These are phyloP conservation scores for Luffa aegyptiaca DNA, from an alignment of 306 rosid genomes.

Conservation along the genomic window DNA sequence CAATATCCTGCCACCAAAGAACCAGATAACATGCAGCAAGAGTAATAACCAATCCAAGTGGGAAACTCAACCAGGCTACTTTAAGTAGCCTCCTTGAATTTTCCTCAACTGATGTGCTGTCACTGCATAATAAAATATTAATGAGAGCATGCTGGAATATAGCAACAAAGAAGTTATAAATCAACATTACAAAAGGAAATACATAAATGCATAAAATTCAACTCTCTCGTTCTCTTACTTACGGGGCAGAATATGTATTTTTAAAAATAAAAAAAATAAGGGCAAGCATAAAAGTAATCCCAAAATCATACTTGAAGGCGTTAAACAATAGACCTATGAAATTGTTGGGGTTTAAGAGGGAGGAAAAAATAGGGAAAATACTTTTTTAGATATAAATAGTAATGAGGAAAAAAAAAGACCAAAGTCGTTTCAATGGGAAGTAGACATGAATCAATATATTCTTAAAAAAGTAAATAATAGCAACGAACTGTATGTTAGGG, in stretches of 20 bases:
- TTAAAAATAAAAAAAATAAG: background rate
- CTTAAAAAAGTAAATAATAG: background rate
- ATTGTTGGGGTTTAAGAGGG: background rate
- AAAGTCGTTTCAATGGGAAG: background rate
- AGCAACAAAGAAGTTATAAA: background rate
- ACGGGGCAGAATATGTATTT: background rate
- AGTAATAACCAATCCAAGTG: conserved; percentile 64
- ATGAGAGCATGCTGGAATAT: conserved; percentile 1
- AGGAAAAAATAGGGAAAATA: background rate
- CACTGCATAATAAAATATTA: conserved; percentile 34
- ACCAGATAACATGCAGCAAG: conserved; percentile 48
- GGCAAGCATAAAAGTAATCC: background rate
- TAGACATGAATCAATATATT: background rate
- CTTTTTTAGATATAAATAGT: background rate
- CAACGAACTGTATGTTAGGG: background rate
- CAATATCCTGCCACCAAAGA: conserved; percentile 67
- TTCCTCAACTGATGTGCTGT: conserved; percentile 49
- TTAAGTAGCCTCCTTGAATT: conserved; percentile 63
- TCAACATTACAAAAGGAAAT: background rate
- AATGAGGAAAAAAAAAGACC: background rate
- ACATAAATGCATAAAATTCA: background rate
- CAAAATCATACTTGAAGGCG: background rate
- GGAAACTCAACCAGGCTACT: conserved; percentile 82
- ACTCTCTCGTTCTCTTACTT: background rate
- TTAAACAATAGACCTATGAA: background rate